Evolutionary conservation across 2,329 filamentous ascomycete species (phyloP), one percentile per base, ranked within the genome.

Genomic region (Penicillium sumatraense): DNA sequence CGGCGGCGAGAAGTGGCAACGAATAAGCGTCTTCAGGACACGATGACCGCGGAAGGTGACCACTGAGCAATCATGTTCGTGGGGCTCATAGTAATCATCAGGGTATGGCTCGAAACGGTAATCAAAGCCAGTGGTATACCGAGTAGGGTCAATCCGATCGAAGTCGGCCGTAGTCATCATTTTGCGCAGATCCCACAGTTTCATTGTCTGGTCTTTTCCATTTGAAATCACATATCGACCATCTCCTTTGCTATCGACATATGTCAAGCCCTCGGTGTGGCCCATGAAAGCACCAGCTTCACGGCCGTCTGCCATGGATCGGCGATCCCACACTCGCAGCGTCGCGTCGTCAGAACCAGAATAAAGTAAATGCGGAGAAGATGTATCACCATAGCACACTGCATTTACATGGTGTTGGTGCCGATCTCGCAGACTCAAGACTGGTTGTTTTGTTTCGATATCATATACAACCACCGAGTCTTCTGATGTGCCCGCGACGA

Each of bases 141-240:
- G 68, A 49, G 75, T 70, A 4, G 78, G 74, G 47, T 86, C 78
- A 53, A 87, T 79, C 4, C 71, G 72, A 56, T 85, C 82, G 67
- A 79, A 74, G 72, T 76, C 72, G 29, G 87, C 82, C 1, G 89
- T 88, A 5, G 86, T 86, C 80, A 95, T 90, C 82, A 92, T 93
- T 81, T 90, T 96, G 49, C 93, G 83, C 53, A 97, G 72, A 72
- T 99, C 95, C 95, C 95, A 99, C 0, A 99, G 82, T 75, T 98
- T 98, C 86, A 96, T 96, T 38, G 88, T 93, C 73, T 98, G 95
- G 69, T 99, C 95, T 71, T 98, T 99, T 58, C 87, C 91, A 67
- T 99, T 99, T 62, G 89, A 93, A 23, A 99, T 84, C 8, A 98
- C 89, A 72, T 98, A 98, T 53, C 93, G 85, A 2, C 87, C 86